Evolutionary conservation across 169 alveolate species (phyloP), one percentile per base, ranked within the genome.

Genomic region (Plasmodium chabaudi): DNA sequence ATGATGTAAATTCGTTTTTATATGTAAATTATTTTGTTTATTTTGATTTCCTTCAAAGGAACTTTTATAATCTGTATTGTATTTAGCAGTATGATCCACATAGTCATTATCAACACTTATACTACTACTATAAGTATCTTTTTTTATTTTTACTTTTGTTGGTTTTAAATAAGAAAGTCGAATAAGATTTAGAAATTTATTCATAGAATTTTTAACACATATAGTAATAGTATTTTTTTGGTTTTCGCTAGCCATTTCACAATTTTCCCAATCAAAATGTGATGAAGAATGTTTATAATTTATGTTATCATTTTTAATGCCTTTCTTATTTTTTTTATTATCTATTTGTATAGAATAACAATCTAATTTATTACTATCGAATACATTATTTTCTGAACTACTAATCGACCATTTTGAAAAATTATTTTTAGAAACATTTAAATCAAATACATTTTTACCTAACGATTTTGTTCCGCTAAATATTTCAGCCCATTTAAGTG

Each of bases 401-500:
- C 56, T 55, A 9, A 19, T 21, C 4, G 21, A n/a, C 13, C 47
- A 10, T 42, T 44, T 79, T 13, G 39, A 5, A 47, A 34, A 27
- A 47, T 27, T 57, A 9, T 55, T 72, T 53, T 79, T 79, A 21
- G 64, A 53, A 34, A 79, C 56, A 47, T 92, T 92, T 23, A 92
- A 42, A 51, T 90, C 94, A 59, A 92, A 92, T 1, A 92, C 87
- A 72, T 92, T 92, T 61, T 88, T 88, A 9, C 94, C 94, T 71
- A 92, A 49, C 5, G 94, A 82, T 59, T 92, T 92, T 1, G 92
- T 92, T 9, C 94, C 94, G 51, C 92, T 92, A 44, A 92, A 88
- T 42, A 92, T 92, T 42, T 92, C 94, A 21, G 93, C 92, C 94
- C 94, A 92, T 59, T 79, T 92, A 44, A 92, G 88, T 53, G 94